These are phyloP conservation scores for Mycena vulgaris DNA, from an alignment of 768 basidiomycete genomes.

Conservation along the genomic window DNA sequence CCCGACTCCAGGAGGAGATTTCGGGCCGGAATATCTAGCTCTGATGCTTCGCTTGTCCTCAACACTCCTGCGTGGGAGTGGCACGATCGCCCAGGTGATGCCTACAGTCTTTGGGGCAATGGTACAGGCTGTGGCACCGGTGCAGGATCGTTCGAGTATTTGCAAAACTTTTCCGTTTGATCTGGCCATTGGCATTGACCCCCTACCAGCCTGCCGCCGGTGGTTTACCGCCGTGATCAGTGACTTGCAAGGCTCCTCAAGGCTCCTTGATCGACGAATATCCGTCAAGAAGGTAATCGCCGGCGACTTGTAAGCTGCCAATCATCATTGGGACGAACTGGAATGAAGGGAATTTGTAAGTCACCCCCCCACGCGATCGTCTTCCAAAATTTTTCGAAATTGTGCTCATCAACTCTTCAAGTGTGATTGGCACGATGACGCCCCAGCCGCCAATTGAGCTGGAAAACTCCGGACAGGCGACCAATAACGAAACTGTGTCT, in stretches of 20 bases:
- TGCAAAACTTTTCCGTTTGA: not conserved
- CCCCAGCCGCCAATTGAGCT: too few species aligned
- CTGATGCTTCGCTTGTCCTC: not conserved
- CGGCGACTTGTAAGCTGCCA: too few species aligned
- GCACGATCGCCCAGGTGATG: too few species aligned
- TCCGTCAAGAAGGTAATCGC: too few species aligned
- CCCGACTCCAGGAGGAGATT: not conserved
- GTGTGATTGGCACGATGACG: not conserved
- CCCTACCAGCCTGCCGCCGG: not conserved
- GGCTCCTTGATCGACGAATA: too few species aligned
- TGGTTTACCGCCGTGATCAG: conserved; percentile 2
- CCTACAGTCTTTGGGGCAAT: conserved; percentile 4
- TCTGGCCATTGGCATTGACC: conserved; percentile 7
- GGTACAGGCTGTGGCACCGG: conserved; percentile 4
- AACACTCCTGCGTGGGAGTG: not conserved
- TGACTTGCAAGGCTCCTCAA: conserved; percentile 1
- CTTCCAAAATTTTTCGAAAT: too few species aligned
- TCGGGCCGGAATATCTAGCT: conserved; percentile 12
- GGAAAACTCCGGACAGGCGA: too few species aligned
- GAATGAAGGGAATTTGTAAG: too few species aligned
- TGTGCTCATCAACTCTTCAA: too few species aligned
- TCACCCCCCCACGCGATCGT: too few species aligned
- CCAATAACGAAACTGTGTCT: too few species aligned
- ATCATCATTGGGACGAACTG: too few species aligned
- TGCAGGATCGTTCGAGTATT: not conserved